A percentile compares a stretch with the other conserved stretches of the same genome.
These are phyloP conservation scores for Bromus sterilis DNA, from an alignment of 176 grass and related monocot species.

Conservation along the genomic window DNA sequence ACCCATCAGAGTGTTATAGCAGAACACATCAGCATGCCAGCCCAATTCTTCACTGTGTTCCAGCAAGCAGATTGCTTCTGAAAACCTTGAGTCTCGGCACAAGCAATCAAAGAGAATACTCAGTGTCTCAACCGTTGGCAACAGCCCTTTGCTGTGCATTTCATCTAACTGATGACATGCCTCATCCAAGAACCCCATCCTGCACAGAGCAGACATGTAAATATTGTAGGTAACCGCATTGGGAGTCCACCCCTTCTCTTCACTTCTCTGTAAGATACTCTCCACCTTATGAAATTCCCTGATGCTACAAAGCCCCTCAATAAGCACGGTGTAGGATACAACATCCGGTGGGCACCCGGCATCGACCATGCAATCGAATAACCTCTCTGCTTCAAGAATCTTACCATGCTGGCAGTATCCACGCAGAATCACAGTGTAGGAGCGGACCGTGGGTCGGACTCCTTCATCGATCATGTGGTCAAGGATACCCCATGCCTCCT, in stretches of 20 bases:
- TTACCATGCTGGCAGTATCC: constrained; percentile 39
- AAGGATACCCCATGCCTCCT: constrained; percentile 51
- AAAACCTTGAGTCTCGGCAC: constrained; percentile 37
- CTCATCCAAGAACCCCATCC: constrained; percentile 34
- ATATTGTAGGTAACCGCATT: constrained; percentile 69
- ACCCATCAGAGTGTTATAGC: constrained; percentile 72
- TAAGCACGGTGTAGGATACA: constrained; percentile 54
- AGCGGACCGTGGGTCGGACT: constrained; percentile 22
- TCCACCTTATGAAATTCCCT: constrained; percentile 50
- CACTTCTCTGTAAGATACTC: constrained; percentile 41
- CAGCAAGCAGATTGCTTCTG: constrained; percentile 48
- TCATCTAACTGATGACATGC: constrained; percentile 45
- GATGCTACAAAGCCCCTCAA: constrained; percentile 49
- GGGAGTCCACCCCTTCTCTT: constrained; percentile 44
- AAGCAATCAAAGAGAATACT: constrained; percentile 68
- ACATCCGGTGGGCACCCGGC: constrained; percentile 43
- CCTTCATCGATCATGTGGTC: constrained; percentile 44
- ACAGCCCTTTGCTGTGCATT: constrained; percentile 39
- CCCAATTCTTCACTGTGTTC: constrained; percentile 38
- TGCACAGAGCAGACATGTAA: constrained; percentile 66
- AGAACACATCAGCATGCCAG: constrained; percentile 55
- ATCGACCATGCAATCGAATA: constrained; percentile 31
- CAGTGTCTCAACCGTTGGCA: constrained; percentile 35
- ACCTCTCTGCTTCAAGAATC: constrained; percentile 46
- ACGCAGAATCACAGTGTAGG: constrained; percentile 56